Percentiles rank a stretch among this genome's conserved stretches.
phyloP scores from a whole-genome alignment of 805 yeast genomes.

The Zygoascus ofunaensis region DNA sequence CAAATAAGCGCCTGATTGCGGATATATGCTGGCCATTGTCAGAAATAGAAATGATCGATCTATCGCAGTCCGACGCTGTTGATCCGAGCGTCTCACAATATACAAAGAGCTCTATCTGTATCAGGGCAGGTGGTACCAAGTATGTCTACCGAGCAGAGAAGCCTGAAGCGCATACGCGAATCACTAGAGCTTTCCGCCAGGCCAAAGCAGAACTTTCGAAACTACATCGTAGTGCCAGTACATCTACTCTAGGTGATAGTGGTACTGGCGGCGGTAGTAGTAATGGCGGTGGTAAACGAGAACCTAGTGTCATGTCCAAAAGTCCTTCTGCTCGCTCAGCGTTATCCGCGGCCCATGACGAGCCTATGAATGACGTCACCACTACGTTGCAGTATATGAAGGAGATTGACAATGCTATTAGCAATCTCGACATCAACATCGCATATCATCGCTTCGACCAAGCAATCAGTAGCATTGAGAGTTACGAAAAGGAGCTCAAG shows the following conservation, averaged over 20 bases:
- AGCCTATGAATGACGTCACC: background rate
- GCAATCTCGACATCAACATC: slow-evolving; percentile 58
- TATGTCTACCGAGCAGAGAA: slow-evolving; percentile 32
- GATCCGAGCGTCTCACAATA: slow-evolving; percentile 20
- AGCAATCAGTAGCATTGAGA: slow-evolving; percentile 30
- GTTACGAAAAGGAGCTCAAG: background rate
- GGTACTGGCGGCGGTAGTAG: background rate
- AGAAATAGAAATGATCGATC: slow-evolving; percentile 44
- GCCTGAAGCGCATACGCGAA: slow-evolving; percentile 10
- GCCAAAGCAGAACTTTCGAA: slow-evolving; percentile 12
- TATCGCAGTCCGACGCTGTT: slow-evolving; percentile 15
- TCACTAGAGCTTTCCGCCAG: slow-evolving; percentile 13
- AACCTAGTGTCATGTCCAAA: background rate
- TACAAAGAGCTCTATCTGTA: slow-evolving; percentile 31
- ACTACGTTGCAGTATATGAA: slow-evolving; percentile 33
- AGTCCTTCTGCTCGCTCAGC: background rate
- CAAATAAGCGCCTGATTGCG: slow-evolving; percentile 45
- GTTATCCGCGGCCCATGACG: background rate
- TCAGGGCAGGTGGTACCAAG: slow-evolving; percentile 40
- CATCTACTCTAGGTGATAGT: background rate
- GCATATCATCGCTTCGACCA: slow-evolving; percentile 49
- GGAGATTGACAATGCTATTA: slow-evolving; percentile 50
- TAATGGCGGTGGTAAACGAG: background rate
- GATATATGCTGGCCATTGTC: slow-evolving; percentile 71
- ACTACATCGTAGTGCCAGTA: background rate